Evolutionary conservation across 1,139 yeast species (phyloP), one percentile per base, ranked within the genome.

Genomic region (Yamadazyma diospyri): DNA sequence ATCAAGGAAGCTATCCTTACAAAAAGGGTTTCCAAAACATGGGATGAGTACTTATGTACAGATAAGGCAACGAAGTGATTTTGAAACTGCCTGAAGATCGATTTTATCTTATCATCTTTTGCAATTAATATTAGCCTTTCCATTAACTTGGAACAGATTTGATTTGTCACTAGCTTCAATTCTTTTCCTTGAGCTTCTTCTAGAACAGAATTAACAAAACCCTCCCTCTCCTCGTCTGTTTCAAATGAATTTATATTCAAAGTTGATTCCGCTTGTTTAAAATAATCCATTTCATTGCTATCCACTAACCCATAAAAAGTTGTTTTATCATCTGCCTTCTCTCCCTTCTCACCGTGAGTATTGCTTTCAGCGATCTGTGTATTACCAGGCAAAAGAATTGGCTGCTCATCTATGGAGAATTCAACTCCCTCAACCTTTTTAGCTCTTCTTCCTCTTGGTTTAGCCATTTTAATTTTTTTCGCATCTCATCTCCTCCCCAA

Each of bases 171-270:
- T 32, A 92, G 69, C 57, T 92, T 92, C 47, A 94, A 66, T 58
- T 92, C 98, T 48, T 89, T 88, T 5, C 97, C 97, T 36, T 72
- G 71, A 19, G 89, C 76, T 63, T 92, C 99, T 46, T 84, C 95
- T 43, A 85, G 69, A 4, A 87, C 89, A 46, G 89, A 81, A 8
- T 70, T 57, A 18, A 87, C 78, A 51, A 89, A 88, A 2, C 83
- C 81, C 4, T 58, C 59, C 47, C 81, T 76, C 44, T 88, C 97
- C 36, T 85, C 95, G 2, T 73, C 67, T 12, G 71, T 65, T 23
- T 78, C 87, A 53, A 92, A 87, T 0, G 94, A 82, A 56, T 88
- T 79, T 28, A 87, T 74, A 32, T 88, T 80, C 33, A 92, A 65
- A 0, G 94, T 84, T 6, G 89, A 76, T 57, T 89, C 97, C 0